Base-by-base conservation (phyloP, 768 basidiomycete species). In the Leccinum imitatum region DNA sequence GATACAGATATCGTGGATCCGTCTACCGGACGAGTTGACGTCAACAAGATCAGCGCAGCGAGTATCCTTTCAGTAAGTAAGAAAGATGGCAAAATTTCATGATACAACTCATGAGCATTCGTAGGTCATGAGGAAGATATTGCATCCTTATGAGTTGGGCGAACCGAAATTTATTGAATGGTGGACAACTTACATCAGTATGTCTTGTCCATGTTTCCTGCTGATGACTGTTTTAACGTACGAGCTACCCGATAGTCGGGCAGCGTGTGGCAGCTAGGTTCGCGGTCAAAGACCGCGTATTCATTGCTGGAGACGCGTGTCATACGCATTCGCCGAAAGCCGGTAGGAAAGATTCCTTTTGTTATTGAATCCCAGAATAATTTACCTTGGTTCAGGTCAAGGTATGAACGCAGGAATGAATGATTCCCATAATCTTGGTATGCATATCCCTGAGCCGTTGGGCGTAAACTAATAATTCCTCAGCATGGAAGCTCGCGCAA, bases 361-460 rank as follows among this genome's bases (percentile, higher is more conserved):
- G 5, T 44, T 17, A 2, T 23, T 17, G 30, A 31, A 41, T 30
- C 41, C 21, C 14, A 15, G 3, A 25, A 50, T 30, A 19, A 48
- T 37, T 17, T 33, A 53, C 44, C 17, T 0, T n/a, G 52, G 11
- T 61, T 31, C 33, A 85, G 85, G 88, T 14, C 89, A 90, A 69
- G 89, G 87, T 11, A 86, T 89, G 87, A 89, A 89, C 64, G 88
- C 87, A 8, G 85, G 85, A 61, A 89, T 90, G 84, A 85, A 84
- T 53, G 89, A 90, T 67, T 80, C 85, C 17, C 88, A 88, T 62
- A 90, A 90, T 66, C 79, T 91, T 23, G 81, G 85, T 82, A 60
- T 47, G 73, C 59, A 6, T 44, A 10, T 46, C 6, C 30, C 3
- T 17, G 4, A 10, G 3, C 56, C 7, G 14, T 13, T 21, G 9